Conservation (phyloP, 768 basidiomycete genomes). For the Leccinum incarnatum region DNA sequence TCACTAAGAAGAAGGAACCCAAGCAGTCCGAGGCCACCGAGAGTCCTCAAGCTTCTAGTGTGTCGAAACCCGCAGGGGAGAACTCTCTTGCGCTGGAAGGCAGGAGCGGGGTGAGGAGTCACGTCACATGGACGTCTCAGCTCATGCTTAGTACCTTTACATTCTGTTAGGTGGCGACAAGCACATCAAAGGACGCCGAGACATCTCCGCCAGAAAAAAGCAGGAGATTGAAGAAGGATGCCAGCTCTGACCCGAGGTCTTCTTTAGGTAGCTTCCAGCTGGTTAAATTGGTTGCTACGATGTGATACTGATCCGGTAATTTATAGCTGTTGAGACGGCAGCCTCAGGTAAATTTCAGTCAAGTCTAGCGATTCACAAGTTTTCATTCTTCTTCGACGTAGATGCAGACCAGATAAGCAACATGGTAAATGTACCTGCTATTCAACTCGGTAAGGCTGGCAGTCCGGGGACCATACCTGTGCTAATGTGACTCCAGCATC, state of each 20-base stretch:
- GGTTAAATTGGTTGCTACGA: neutral
- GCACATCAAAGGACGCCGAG: neutral
- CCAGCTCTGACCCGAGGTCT: neutral
- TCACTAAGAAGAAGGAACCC: neutral
- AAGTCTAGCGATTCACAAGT: neutral
- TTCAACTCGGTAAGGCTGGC: constrained; percentile 12
- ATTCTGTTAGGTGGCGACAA: constrained; percentile 7
- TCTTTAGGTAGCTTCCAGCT: constrained; percentile 13
- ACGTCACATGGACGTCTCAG: neutral
- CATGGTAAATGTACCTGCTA: neutral
- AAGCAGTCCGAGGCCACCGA: neutral
- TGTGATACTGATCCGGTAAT: neutral
- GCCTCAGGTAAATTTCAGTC: neutral
- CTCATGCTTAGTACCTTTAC: constrained; percentile 4
- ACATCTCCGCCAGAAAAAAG: neutral
- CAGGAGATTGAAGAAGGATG: constrained; percentile 10
- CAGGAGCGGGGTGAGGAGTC: constrained; percentile 13
- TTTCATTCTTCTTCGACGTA: neutral
- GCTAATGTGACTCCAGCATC: constrained; percentile 4
- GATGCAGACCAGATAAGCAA: neutral
- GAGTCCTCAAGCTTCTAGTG: constrained; percentile 5
- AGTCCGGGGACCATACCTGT: neutral
- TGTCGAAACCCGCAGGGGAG: constrained; percentile 1
- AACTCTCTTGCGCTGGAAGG: constrained; percentile 4
- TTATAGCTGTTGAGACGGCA: constrained; percentile 10